Percentiles rank a stretch among this genome's conserved stretches.
Conservation (phyloP, 2,329 filamentous ascomycete species). For the Mariannaea elegans region DNA sequence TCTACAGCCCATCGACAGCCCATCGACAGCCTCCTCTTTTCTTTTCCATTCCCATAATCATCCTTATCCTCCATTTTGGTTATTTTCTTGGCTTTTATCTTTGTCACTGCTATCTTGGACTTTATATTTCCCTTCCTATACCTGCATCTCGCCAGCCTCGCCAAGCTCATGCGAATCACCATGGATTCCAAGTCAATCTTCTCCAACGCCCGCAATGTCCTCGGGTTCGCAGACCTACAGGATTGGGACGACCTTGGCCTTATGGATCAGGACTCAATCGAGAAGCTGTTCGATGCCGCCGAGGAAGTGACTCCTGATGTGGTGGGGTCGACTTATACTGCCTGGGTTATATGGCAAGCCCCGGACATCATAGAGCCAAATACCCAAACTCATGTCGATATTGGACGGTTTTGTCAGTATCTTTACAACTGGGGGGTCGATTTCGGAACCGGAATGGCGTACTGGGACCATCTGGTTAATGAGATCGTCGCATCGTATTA, state of each 20-base stretch:
- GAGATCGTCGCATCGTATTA: no score
- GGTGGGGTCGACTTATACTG: constrained; percentile 37
- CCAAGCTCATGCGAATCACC: not conserved
- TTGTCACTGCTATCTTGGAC: no score
- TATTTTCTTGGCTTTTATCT: no score
- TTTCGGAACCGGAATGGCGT: no score
- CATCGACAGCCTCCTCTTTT: no score
- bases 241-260: constrained; percentile 31
- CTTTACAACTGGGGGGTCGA: not conserved
- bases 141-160: not conserved
- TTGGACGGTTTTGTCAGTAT: not conserved
- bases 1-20: no score
- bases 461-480: no score
- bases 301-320: constrained; percentile 19
- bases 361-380: not conserved
- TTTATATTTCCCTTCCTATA: no score
- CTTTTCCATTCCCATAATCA: no score
- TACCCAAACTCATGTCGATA: not conserved
- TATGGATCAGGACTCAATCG: constrained; percentile 38
- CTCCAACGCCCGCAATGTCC: constrained; percentile 26
- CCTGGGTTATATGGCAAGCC: constrained; percentile 40
- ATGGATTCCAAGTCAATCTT: constrained; percentile 38
- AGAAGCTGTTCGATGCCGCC: constrained; percentile 27
- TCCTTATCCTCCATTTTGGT: no score
- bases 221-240: constrained; percentile 37